Evolutionary conservation across 2,329 filamentous ascomycete species (phyloP).

Genomic region (Simplicillium aogashimaense): DNA sequence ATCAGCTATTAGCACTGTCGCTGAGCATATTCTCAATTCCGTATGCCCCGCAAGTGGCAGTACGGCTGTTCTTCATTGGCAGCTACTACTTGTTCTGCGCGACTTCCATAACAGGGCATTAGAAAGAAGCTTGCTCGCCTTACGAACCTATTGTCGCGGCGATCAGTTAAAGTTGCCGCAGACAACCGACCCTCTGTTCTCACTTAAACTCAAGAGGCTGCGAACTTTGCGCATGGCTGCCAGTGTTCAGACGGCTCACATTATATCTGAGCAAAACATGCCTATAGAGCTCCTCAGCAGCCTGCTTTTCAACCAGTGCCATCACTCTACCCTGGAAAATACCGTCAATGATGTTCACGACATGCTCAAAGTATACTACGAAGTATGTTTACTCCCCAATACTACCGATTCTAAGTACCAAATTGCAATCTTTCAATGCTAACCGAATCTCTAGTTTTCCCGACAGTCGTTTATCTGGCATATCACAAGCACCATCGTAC

Average conservation of each 20-base stretch:
- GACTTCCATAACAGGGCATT: constrained; percentile 2
- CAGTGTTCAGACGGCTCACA: background rate
- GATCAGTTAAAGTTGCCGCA: constrained; percentile 10
- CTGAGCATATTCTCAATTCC: constrained; percentile 6
- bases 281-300: no score
- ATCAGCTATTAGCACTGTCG: constrained; percentile 8
- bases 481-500: constrained; percentile 7
- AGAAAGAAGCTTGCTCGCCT: constrained; percentile 3
- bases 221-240: constrained; percentile 1
- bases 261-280: no score
- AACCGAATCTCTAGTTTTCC: constrained; percentile 16
- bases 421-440: no score
- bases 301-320: constrained; percentile 5
- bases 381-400: constrained; percentile 12
- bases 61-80: constrained; percentile 7
- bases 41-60: constrained; percentile 9
- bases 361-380: constrained; percentile 24
- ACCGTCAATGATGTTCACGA: constrained; percentile 24
- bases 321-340: constrained; percentile 12
- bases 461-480: constrained; percentile 17
- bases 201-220: constrained; percentile 10
- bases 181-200: constrained; percentile 14
- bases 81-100: constrained; percentile 6
- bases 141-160: constrained; percentile 3
- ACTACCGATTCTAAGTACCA: background rate